Conservation (phyloP, 2,329 filamentous ascomycete genomes). For the Exophiala spinifera region DNA sequence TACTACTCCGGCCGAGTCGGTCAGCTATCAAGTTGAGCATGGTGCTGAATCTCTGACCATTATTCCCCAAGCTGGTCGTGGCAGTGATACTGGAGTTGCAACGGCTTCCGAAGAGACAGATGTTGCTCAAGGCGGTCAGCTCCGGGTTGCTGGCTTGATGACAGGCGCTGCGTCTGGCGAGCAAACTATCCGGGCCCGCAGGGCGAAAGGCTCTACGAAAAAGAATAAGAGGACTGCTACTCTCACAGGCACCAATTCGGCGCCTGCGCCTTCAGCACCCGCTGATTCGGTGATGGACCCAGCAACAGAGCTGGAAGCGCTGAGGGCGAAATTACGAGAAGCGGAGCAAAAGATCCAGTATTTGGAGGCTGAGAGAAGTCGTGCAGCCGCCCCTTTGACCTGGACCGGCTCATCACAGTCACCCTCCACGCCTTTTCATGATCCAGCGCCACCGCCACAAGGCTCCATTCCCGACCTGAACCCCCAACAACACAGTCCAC, state of each 20-base stretch:
- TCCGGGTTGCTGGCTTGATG: conserved; percentile 16
- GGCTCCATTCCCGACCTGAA: no score
- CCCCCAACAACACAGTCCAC: not conserved
- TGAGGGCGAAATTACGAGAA: conserved; percentile 18
- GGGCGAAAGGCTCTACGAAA: not conserved
- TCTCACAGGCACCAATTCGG: not conserved
- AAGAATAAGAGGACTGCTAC: not conserved
- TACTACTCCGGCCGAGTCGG: not conserved
- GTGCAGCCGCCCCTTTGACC: conserved; percentile 4
- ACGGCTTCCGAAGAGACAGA: not conserved
- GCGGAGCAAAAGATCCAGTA: conserved; percentile 21
- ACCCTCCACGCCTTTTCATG: not conserved
- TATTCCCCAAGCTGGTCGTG: not conserved
- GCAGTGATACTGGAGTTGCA: not conserved
- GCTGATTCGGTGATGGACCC: not conserved
- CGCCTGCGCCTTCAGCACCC: not conserved
- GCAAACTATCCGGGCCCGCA: conserved; percentile 9
- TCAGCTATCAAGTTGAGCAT: not conserved
- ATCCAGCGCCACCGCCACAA: no score
- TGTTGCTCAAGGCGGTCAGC: not conserved
- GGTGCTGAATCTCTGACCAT: not conserved
- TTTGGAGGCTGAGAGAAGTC: conserved; percentile 21
- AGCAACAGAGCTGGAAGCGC: conserved; percentile 15
- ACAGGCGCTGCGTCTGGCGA: conserved; percentile 13
- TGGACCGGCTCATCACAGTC: conserved; percentile 5